phyloP scores from a whole-genome alignment of 345 rosid genomes.

The thale cress (Arabidopsis thaliana) region DNA sequence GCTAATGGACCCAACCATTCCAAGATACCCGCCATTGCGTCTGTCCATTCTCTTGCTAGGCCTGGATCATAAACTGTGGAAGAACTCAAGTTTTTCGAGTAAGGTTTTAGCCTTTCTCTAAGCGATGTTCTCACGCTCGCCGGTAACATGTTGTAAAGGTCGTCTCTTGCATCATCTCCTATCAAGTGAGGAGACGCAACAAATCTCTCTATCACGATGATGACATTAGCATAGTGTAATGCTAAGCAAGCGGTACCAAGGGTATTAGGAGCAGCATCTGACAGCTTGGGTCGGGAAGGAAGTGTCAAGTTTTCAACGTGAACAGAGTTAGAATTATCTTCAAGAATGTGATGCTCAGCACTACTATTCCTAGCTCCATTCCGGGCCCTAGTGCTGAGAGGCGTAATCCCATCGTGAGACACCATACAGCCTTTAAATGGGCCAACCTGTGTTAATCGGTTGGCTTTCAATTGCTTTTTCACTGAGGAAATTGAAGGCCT shows the following conservation, averaged over 20 bases:
- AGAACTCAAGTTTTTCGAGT: conserved; percentile 66
- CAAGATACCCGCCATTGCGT: conserved; percentile 72
- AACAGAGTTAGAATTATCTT: conserved; percentile 31
- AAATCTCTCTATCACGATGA: conserved; percentile 84
- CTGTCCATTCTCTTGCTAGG: conserved; percentile 87
- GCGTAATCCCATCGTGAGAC: conserved; percentile 51
- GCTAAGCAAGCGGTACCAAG: conserved; percentile 93
- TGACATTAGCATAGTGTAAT: conserved; percentile 93
- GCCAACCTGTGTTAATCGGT: conserved; percentile 74
- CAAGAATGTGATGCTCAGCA: conserved; percentile 33
- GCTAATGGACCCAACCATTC: conserved; percentile 99
- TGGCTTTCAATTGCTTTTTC: conserved; percentile 58
- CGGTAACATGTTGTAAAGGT: conserved; percentile 93
- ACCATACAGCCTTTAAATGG: conserved; percentile 83
- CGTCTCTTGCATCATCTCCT: conserved; percentile 94
- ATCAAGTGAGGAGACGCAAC: conserved; percentile 93
- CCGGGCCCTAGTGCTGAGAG: conserved; percentile 49
- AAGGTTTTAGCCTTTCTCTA: conserved; percentile 77
- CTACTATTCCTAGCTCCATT: conserved; percentile 51
- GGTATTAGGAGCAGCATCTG: conserved; percentile 76
- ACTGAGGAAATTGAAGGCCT: conserved; percentile 47
- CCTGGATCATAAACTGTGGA: conserved; percentile 57
- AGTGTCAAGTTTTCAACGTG: conserved; percentile 26
- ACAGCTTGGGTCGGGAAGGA: conserved; percentile 54
- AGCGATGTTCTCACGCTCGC: conserved; percentile 71